These are phyloP conservation scores for Heterobasidion occidentale DNA, from an alignment of 1,284 basidiomycete species.

Conservation along the genomic window DNA sequence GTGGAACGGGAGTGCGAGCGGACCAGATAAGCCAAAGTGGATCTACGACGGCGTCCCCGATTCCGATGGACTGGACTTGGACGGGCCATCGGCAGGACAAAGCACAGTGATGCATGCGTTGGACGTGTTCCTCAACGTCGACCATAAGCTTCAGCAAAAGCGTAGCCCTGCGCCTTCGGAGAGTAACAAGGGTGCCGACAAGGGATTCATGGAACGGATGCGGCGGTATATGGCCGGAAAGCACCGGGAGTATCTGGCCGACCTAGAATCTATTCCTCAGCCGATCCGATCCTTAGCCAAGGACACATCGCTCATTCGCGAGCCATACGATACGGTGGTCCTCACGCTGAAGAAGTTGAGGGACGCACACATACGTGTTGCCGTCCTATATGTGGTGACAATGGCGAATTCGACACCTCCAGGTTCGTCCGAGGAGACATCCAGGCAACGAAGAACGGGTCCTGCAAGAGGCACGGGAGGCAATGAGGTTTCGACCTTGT, in stretches of 20 bases:
- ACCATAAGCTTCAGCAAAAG: conserved; percentile 74
- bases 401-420: conserved; percentile 56
- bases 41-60: conserved; percentile 74
- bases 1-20: conserved; percentile 78
- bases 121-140: conserved; percentile 76
- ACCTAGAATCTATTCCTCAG: conserved; percentile 39
- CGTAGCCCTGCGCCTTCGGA: conserved; percentile 64
- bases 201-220: conserved; percentile 79
- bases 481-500: conserved; percentile 69
- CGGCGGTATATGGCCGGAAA: conserved; percentile 75
- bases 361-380: conserved; percentile 85
- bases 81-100: conserved; percentile 93
- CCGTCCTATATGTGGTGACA: conserved; percentile 77
- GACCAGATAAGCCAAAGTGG: conserved; percentile 59
- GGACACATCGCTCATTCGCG: conserved; percentile 45
- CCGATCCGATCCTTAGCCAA: conserved; percentile 54
- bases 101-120: conserved; percentile 82
- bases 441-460: conserved; percentile 31
- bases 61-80: conserved; percentile 52
- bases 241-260: conserved; percentile 60
- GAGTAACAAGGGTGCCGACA: conserved; percentile 53
- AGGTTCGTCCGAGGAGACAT: conserved; percentile 45
- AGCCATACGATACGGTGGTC: conserved; percentile 77
- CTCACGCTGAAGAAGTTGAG: conserved; percentile 74
- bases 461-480: conserved; percentile 84